A percentile compares a stretch with the other conserved stretches of the same genome.
Evolutionary conservation across 2,329 filamentous ascomycete genomes (phyloP).

Genomic region (Fusarium burgessii): DNA sequence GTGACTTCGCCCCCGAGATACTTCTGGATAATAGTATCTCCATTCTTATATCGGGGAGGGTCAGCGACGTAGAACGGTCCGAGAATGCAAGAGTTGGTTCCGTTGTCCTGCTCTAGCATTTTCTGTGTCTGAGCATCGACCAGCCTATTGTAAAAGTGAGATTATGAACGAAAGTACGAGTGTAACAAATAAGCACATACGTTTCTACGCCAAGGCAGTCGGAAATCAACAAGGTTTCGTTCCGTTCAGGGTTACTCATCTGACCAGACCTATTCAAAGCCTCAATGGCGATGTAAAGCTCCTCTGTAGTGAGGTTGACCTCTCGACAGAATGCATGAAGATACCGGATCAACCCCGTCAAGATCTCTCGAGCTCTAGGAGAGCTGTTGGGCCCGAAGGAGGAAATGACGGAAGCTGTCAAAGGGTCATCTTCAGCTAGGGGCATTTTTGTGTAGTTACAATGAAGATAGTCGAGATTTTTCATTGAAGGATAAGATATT

Average conservation of each 20-base stretch:
- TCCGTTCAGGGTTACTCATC: background rate
- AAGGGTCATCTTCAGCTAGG: background rate
- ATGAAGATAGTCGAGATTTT: fast-evolving
- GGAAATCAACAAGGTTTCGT: background rate
- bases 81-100: background rate
- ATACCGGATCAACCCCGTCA: background rate
- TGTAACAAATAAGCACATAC: background rate
- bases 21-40: background rate
- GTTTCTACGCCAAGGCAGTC: background rate
- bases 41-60: background rate
- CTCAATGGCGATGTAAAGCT: background rate
- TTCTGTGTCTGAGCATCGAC: background rate
- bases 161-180: fast-evolving
- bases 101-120: background rate
- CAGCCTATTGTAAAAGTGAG: background rate
- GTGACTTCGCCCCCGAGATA: background rate
- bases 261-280: background rate
- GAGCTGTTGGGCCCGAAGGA: background rate
- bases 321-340: background rate
- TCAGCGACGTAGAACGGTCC: background rate
- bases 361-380: background rate
- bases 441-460: background rate
- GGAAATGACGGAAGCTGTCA: background rate
- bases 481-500: fast-evolving
- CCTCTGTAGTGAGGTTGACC: background rate